Base-by-base conservation (phyloP, 495 filamentous ascomycete genomes). In the Barbatosphaeria neglecta region DNA sequence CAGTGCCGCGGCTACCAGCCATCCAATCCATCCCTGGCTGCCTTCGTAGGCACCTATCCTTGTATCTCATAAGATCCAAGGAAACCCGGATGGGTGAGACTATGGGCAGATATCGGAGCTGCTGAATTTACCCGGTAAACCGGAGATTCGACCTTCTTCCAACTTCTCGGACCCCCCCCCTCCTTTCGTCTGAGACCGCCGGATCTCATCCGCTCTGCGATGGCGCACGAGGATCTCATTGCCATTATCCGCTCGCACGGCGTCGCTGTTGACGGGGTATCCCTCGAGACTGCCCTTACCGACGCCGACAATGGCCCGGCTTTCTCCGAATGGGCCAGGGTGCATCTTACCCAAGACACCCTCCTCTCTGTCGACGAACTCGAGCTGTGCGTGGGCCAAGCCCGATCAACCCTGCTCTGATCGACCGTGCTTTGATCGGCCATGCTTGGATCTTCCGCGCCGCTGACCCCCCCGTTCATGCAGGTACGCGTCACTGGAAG, bases 341-440 rank as follows among this genome's bases (percentile, higher is more conserved):
- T 57, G 47, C 68, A 70, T 51, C 50, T 74, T 33, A 50, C 50
- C 19, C 57, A 65, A 4, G 67, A 70, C 41, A 74, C 65, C 1
- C 53, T 74, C 8, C 62, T 74, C 20, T 62, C 65, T 11, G 55
- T 50, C 24, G 64, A 71, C 28, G 70, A 74, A 48, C 52, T 66
- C 28, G 56, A 50, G 44, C 49, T 64, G 70, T 74, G 54, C 45
- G 61, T 40, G 15, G 13, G 13, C 31, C 31, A n/a, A n/a, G n/a
- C n/a, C n/a, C n/a, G n/a, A n/a, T n/a, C n/a, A n/a, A n/a, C n/a
- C n/a, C n/a, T n/a, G n/a, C n/a, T n/a, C n/a, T n/a, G n/a, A n/a
- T n/a, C 31, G 13, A n/a, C 31, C 31, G 9, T 16, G 13, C 31
- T 35, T n/a, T n/a, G n/a, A n/a, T n/a, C n/a, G n/a, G n/a, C n/a